phyloP scores from a whole-genome alignment of 2,329 filamentous ascomycete species.

The Epichloe amarillans region DNA sequence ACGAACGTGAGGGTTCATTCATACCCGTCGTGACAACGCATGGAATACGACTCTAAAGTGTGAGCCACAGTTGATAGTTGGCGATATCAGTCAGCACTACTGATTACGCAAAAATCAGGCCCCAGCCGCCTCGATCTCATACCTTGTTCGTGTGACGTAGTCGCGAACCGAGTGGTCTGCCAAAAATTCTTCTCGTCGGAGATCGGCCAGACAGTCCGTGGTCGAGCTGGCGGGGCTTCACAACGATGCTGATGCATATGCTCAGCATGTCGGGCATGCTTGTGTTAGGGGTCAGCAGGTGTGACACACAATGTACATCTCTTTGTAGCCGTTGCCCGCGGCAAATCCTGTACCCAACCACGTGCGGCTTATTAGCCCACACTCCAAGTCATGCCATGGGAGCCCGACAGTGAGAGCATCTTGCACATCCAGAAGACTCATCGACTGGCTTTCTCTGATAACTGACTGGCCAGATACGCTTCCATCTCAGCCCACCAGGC shows the following conservation, averaged over 20 bases:
- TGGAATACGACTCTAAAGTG: not conserved
- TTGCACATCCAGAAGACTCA: not conserved
- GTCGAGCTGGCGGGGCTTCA: not conserved
- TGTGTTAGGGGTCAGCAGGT: too few species aligned
- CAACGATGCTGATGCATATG: too few species aligned
- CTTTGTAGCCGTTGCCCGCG: too few species aligned
- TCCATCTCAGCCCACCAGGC: constrained; percentile 29
- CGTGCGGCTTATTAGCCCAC: too few species aligned
- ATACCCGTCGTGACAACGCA: not conserved
- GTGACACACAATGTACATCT: too few species aligned
- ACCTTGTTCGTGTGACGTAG: constrained; percentile 10
- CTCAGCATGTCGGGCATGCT: too few species aligned
- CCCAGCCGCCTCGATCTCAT: constrained; percentile 7
- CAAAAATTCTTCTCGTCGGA: not conserved
- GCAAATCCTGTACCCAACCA: too few species aligned
- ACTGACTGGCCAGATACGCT: constrained; percentile 6
- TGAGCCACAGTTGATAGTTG: not conserved
- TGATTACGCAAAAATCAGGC: constrained; percentile 26
- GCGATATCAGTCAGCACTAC: constrained; percentile 22
- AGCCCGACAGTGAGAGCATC: too few species aligned
- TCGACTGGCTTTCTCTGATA: constrained; percentile 2
- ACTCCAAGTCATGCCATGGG: too few species aligned
- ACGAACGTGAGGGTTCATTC: not conserved
- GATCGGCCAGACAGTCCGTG: not conserved
- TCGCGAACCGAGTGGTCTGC: constrained; percentile 11